Percentiles rank a stretch among this genome's conserved stretches.
phyloP scores from a whole-genome alignment of 2,329 filamentous ascomycete species.

The Penicillium fuscoglaucum region DNA sequence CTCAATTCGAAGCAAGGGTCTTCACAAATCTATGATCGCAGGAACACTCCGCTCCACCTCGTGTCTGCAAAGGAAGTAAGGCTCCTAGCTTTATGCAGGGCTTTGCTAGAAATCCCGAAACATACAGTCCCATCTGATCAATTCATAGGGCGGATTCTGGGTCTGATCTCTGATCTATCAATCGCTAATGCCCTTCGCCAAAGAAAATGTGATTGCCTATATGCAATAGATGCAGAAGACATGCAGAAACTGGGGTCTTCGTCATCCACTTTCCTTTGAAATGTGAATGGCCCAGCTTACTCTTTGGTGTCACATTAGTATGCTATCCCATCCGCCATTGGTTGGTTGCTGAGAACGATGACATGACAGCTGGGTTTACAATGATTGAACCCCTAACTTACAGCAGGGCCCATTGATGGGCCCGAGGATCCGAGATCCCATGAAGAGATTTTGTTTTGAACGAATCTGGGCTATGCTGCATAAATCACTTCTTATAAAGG shows the following conservation, averaged over 20 bases:
- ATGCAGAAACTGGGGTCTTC: slow-evolving; percentile 11
- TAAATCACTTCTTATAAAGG: slow-evolving; percentile 5
- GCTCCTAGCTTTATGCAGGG: slow-evolving; percentile 12
- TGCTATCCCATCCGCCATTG: background rate
- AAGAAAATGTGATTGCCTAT: slow-evolving; percentile 16
- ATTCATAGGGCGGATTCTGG: background rate
- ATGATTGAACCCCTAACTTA: slow-evolving; percentile 18
- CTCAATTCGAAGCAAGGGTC: slow-evolving; percentile 20
- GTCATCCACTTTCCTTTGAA: background rate
- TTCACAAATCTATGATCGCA: slow-evolving; percentile 4
- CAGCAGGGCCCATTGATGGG: slow-evolving; percentile 2
- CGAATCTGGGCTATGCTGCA: background rate
- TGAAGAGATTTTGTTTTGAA: background rate
- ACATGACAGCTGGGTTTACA: slow-evolving; percentile 24
- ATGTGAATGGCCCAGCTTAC: slow-evolving; percentile 4
- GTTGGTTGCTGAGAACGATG: slow-evolving; percentile 13
- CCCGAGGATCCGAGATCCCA: slow-evolving; percentile 6
- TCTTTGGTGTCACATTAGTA: background rate
- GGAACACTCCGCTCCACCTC: slow-evolving; percentile 7
- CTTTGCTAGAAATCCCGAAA: background rate
- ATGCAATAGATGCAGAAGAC: slow-evolving; percentile 21
- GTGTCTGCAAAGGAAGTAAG: slow-evolving; percentile 21
- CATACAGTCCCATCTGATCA: background rate
- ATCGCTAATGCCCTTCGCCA: background rate
- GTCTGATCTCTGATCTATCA: slow-evolving; percentile 2